A percentile compares a stretch with the other conserved stretches of the same genome.
Evolutionary conservation across 2,329 filamentous ascomycete species (phyloP).

Genomic region (Nemania serpens): DNA sequence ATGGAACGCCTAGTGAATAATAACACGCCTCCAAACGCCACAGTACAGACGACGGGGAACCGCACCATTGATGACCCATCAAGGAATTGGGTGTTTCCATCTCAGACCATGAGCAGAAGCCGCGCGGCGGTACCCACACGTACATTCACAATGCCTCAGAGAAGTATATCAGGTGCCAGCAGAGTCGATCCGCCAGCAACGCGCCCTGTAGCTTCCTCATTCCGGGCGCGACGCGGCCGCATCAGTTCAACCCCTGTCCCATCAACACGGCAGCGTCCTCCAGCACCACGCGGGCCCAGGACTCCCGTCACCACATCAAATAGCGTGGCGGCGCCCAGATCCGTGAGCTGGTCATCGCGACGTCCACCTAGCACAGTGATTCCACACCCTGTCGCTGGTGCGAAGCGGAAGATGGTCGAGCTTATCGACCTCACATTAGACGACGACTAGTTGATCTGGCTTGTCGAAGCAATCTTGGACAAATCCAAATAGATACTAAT

Average conservation of each 20-base stretch:
- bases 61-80: not conserved
- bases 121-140: not conserved
- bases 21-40: not conserved
- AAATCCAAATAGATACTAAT: not conserved
- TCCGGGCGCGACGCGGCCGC: not conserved
- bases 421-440: conserved; percentile 31
- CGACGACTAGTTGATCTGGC: conserved; percentile 1
- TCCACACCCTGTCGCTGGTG: conserved; percentile 1
- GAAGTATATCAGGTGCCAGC: not conserved
- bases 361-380: conserved; percentile 21
- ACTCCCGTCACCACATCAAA: not conserved
- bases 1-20: conserved; percentile 1
- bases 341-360: not conserved
- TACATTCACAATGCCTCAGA: not conserved
- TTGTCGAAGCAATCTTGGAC: not conserved
- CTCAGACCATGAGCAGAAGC: not conserved
- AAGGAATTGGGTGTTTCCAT: not conserved
- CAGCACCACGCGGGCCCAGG: too few species aligned
- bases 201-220: not conserved
- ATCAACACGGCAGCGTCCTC: not conserved
- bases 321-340: not conserved
- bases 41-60: not conserved
- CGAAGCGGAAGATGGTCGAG: conserved; percentile 25
- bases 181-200: not conserved
- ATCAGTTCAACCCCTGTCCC: not conserved